Base-by-base conservation (phyloP, 768 basidiomycete genomes). In the Boletales sp. region DNA sequence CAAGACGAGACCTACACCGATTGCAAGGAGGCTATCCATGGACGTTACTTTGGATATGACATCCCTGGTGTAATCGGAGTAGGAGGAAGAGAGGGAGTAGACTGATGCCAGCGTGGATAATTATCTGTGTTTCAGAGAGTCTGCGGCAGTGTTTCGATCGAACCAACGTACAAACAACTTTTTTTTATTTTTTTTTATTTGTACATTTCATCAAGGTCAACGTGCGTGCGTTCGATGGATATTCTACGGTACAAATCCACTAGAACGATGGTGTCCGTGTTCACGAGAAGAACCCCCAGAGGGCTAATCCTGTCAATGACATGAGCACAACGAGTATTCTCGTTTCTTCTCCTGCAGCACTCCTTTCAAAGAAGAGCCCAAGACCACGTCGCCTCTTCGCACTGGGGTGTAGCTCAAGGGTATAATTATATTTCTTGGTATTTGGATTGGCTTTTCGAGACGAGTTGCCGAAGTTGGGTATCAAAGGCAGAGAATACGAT, bases 11-110 rank as follows among this genome's bases (percentile, higher is more conserved):
- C 87, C 87, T 43, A 81, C 70, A 49, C 72, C 79, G 58, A 89
- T 86, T 62, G 87, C 81, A 65, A 80, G 71, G 38, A 89, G 56
- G 66, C 78, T 82, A 63, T 90, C 87, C 85, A 89, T 87, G 31
- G 65, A 59, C 19, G 63, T 69, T 39, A 58, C 66, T 17, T 60
- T 45, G 31, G 58, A 58, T 41, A 66, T 54, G 34, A 54, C 65
- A 66, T 66, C 27, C 46, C 66, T 53, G 27, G 59, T 58, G n/a
- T 63, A 62, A 14, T 12, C 14, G 30, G 57, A 55, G 55, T 58
- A 63, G 19, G 59, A 55, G 9, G 63, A 61, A 5, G 63, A 46
- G 17, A 63, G 46, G n/a, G 65, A 66, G 30, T 63, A 61, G 17
- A 65, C 61, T 34, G 65, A 66, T 2, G 65, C 65, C 65, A 66